These are phyloP conservation scores for Spinacia oleracea DNA, from an alignment of 179 eudicot genomes.

Conservation along the genomic window DNA sequence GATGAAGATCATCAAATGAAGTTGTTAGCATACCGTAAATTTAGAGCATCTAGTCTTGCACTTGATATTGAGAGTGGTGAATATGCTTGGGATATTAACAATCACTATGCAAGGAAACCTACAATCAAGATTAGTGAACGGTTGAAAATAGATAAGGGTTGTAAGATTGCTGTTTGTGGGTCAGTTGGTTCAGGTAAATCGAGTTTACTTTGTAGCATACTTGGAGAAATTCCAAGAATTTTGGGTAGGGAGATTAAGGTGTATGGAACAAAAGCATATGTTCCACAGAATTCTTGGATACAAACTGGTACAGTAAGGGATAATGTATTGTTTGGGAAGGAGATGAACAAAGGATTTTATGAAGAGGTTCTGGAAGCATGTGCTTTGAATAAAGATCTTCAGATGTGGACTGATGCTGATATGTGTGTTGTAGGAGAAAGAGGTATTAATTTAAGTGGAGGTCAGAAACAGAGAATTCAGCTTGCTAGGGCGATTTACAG, in stretches of 20 bases:
- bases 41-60: constrained; percentile 38
- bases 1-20: constrained; percentile 55
- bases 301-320: constrained; percentile 91
- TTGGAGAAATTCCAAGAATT: constrained; percentile 78
- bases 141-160: constrained; percentile 53
- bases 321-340: constrained; percentile 77
- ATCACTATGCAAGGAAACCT: constrained; percentile 36
- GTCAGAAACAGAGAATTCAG: constrained; percentile 92
- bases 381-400: constrained; percentile 67
- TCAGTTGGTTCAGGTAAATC: constrained; percentile 97
- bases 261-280: constrained; percentile 82
- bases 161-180: constrained; percentile 93
- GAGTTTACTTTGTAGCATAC: constrained; percentile 76
- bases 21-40: constrained; percentile 29
- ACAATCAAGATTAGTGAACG: constrained; percentile 51
- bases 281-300: constrained; percentile 91
- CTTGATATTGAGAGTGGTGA: constrained; percentile 69
- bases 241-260: constrained; percentile 60
- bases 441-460: constrained; percentile 86
- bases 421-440: constrained; percentile 75
- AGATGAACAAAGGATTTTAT: constrained; percentile 56
- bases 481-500: constrained; percentile 81
- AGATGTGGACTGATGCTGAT: constrained; percentile 76
- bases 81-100: constrained; percentile 59
- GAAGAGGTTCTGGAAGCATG: constrained; percentile 77